phyloP scores from a whole-genome alignment of 192 early-diverging fungal species.

The Coemansia sp. region DNA sequence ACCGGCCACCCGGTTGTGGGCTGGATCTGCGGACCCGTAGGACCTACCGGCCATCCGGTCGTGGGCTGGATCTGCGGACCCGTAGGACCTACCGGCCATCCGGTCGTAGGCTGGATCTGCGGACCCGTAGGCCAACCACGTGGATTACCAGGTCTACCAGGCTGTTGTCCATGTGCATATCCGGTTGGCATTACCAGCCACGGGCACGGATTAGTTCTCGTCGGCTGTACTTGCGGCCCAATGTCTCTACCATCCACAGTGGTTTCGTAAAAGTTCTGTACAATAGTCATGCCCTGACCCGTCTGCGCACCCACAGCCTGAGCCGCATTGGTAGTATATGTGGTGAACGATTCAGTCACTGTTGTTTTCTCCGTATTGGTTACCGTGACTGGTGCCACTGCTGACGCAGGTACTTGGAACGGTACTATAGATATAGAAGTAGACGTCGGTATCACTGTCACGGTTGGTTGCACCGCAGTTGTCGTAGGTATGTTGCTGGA shows the following conservation, averaged over 20 bases:
- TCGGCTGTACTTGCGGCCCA: too few relatives aligned
- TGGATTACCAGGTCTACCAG: neutral
- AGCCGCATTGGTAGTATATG: neutral
- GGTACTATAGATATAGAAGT: neutral
- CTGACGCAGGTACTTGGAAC: neutral
- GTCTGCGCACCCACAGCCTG: neutral
- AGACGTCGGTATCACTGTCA: neutral
- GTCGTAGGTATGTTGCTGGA: neutral
- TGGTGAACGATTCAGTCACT: neutral
- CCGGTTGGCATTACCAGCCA: too few relatives aligned
- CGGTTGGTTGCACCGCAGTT: neutral
- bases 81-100: neutral
- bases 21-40: neutral
- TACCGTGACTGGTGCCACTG: neutral
- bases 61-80: neutral
- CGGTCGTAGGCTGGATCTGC: too few relatives aligned
- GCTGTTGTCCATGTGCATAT: neutral
- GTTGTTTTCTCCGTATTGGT: conserved; percentile 5
- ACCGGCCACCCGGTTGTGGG: too few relatives aligned
- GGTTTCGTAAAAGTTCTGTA: conserved; percentile 4
- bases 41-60: neutral
- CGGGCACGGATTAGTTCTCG: too few relatives aligned
- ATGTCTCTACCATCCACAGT: neutral
- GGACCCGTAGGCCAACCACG: neutral
- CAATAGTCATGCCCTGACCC: neutral